phyloP scores from a whole-genome alignment of 1,284 basidiomycete species.

The Trametes hirsuta region DNA sequence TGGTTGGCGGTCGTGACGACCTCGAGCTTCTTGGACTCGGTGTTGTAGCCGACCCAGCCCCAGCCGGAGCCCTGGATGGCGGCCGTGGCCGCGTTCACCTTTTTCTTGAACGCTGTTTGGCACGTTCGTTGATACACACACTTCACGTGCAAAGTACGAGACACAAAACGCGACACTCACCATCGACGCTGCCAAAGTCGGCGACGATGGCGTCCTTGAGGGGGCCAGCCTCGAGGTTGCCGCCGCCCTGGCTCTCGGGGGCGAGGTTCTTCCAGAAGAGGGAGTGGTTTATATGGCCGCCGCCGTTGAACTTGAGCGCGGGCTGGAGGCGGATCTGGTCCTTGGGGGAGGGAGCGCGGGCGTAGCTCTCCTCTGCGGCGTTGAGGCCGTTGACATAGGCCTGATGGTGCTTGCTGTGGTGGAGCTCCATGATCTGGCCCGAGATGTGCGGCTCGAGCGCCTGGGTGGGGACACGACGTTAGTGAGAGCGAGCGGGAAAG shows the following conservation, averaged over 20 bases:
- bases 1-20: slow-evolving; percentile 94
- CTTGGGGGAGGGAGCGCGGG: slow-evolving; percentile 65
- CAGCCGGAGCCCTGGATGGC: slow-evolving; percentile 97
- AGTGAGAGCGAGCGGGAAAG: not conserved
- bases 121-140: not conserved
- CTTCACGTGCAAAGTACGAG: not conserved
- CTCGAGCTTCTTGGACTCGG: slow-evolving; percentile 77
- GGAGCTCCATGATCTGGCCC: slow-evolving; percentile 81
- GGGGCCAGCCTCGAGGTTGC: slow-evolving; percentile 62
- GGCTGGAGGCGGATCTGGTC: slow-evolving; percentile 80
- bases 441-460: slow-evolving; percentile 88
- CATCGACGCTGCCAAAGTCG: slow-evolving; percentile 74
- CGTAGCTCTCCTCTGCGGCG: slow-evolving; percentile 74
- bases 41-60: slow-evolving; percentile 93
- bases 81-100: slow-evolving; percentile 88
- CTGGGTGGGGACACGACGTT: slow-evolving; percentile 14
- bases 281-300: slow-evolving; percentile 88
- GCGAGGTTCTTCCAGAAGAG: slow-evolving; percentile 94
- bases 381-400: slow-evolving; percentile 79
- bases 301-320: slow-evolving; percentile 74
- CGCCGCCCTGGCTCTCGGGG: slow-evolving; percentile 53
- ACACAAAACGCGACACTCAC: slow-evolving; percentile 9
- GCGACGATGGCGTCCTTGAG: slow-evolving; percentile 72
- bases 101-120: slow-evolving; percentile 64
- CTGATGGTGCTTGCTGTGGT: slow-evolving; percentile 89